Evolutionary conservation across 2,329 filamentous ascomycete genomes (phyloP).

Genomic region (Colletotrichum orbiculare): DNA sequence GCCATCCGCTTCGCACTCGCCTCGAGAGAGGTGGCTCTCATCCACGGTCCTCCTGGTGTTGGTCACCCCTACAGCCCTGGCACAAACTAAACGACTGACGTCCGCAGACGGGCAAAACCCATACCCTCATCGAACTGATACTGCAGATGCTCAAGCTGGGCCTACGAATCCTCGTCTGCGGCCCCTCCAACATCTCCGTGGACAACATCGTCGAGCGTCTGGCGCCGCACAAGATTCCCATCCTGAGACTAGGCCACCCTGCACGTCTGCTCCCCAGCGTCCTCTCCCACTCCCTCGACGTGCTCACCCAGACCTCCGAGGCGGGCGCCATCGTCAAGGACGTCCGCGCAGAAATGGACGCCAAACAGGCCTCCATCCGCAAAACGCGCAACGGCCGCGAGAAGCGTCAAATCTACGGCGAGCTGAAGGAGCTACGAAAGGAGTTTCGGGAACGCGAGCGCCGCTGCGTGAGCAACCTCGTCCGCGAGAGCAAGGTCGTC

Average conservation of each 20-base stretch:
- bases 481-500: slow-evolving; percentile 85
- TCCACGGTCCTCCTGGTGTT: slow-evolving; percentile 91
- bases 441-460: slow-evolving; percentile 89
- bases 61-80: slow-evolving; percentile 40
- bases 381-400: slow-evolving; percentile 88
- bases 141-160: slow-evolving; percentile 84
- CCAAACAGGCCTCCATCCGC: slow-evolving; percentile 86
- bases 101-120: slow-evolving; percentile 88
- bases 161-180: slow-evolving; percentile 88
- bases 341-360: slow-evolving; percentile 91
- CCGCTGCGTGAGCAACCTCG: slow-evolving; percentile 80
- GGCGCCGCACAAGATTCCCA: slow-evolving; percentile 83
- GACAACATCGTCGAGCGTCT: slow-evolving; percentile 98
- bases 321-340: slow-evolving; percentile 91
- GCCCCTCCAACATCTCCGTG: slow-evolving; percentile 95
- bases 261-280: slow-evolving; percentile 90
- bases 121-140: slow-evolving; percentile 94
- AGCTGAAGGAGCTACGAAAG: slow-evolving; percentile 85
- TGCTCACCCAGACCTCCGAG: slow-evolving; percentile 90
- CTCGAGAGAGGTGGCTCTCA: slow-evolving; percentile 84
- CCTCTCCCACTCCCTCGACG: slow-evolving; percentile 88
- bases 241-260: slow-evolving; percentile 91
- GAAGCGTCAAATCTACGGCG: slow-evolving; percentile 82
- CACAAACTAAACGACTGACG: slow-evolving; percentile 22
- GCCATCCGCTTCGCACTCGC: slow-evolving; percentile 85